These are phyloP conservation scores for Leccinum huronense DNA, from an alignment of 1,284 basidiomycete genomes.

Conservation along the genomic window DNA sequence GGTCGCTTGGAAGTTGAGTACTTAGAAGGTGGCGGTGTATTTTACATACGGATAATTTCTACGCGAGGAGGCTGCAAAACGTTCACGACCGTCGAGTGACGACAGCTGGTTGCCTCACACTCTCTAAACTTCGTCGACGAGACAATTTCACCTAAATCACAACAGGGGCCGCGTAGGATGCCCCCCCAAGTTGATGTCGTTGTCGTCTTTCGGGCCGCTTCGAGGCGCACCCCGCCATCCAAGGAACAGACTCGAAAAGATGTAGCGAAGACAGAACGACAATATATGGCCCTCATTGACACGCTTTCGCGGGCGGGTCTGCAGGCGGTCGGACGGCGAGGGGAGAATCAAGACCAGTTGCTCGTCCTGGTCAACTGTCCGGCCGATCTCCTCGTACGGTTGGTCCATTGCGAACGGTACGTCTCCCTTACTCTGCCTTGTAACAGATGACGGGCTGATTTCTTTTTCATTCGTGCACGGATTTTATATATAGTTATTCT, in stretches of 20 bases:
- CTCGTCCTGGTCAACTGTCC: conserved; percentile 81
- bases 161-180: conserved; percentile 27
- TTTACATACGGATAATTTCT: neutral
- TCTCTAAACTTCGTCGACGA: conserved; percentile 1
- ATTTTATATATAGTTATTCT: conserved; percentile 44
- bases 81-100: neutral
- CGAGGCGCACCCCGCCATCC: conserved; percentile 44
- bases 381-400: conserved; percentile 55
- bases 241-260: conserved; percentile 63
- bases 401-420: conserved; percentile 77
- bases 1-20: neutral
- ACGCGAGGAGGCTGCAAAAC: neutral
- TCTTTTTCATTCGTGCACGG: neutral
- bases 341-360: conserved; percentile 73
- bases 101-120: neutral
- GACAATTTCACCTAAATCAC: conserved; percentile 1
- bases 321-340: conserved; percentile 68
- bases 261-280: conserved; percentile 59
- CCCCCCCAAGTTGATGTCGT: conserved; percentile 67
- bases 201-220: conserved; percentile 61
- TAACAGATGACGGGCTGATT: neutral
- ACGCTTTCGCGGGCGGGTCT: conserved; percentile 62
- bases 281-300: conserved; percentile 65
- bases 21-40: neutral
- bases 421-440: conserved; percentile 28